Base-by-base conservation (phyloP, 176 grass and related monocot genomes). In the Thinopyrum elongatum region DNA sequence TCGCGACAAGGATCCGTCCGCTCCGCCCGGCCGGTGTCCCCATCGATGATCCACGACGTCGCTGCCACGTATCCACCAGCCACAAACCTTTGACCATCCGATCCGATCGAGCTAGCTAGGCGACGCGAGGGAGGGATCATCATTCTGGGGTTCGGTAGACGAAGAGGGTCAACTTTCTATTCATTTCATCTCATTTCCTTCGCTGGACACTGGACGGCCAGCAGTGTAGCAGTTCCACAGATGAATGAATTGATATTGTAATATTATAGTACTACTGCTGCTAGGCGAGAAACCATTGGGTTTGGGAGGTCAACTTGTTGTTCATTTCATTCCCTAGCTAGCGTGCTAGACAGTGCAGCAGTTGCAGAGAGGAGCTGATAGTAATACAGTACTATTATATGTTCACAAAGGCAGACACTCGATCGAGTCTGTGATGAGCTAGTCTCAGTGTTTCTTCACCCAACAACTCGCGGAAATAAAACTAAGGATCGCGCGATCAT, bases 61-160 rank as follows among this genome's bases (percentile, higher is more conserved):
- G 76, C 80, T 49, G 85, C 89, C 89, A 87, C 85, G 81, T 84
- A 66, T 88, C 49, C 55, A 8, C 55, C 55, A 21, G 49, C 55
- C 62, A 85, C 89, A 77, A 88, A 88, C 23, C 76, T 91, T 88
- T 91, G 85, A 81, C 89, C 77, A 25, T 57, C 53, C 6, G 15
- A 57, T 46, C 42, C 42, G 12, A 14, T 46, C 42, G 42, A 13
- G 42, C 38, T 41, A 41, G 47, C 47, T 17, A 51, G 44, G 41
- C 41, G 41, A 44, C 41, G 41, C 41, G 41, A 44, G 0, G 41
- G 41, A 44, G 2, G 0, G 47, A 17, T 57, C 53, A 79, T 74
- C 55, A 73, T 84, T 49, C 7, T 6, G 5, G 71, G 73, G 73
- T 76, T 53, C 44, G 73, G 73, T 76, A 51, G 27, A 57, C 0